Base-by-base conservation (phyloP, 1,139 yeast genomes). In the Magnusiomyces suaveolens region DNA sequence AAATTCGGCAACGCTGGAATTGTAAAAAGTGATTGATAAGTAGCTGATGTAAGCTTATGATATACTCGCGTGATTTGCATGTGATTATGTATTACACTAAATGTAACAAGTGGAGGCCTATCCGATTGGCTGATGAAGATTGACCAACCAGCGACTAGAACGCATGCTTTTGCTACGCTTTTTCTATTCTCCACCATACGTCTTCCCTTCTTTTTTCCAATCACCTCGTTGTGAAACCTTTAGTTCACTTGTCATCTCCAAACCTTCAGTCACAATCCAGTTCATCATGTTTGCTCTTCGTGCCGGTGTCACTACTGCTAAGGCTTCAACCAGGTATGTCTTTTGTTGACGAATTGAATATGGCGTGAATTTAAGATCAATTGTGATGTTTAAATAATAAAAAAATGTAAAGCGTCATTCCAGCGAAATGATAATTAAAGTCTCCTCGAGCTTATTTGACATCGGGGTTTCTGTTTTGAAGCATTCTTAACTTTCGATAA, bases 261-360 rank as follows among this genome's bases (percentile, higher is more conserved):
- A 38, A 10, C 18, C 18, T 12, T 18, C 43, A 38, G 20, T 38
- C 6, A 29, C 36, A 29, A 29, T 29, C 6, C 12, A 29, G 12
- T 8, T 44, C 58, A 55, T 47, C 52, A 64, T 64, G 67, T 62
- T 63, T 56, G 65, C 67, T 53, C 62, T 64, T 60, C 66, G 67
- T 54, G 53, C 66, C 60, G 62, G 63, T 55, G 61, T 62, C 57
- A 59, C 64, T 50, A 60, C 64, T 52, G 52, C 50, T 36, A 52
- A 54, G 56, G 59, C 59, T 53, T 55, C 60, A 49, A 57, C 60
- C 52, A 60, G 64, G 64, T 61, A 58, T 53, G 64, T 56, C 18
- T 46, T 29, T 24, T 46, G 38, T n/a, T 20, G 36, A 21, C 41
- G 46, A 38, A 36, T 21, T 50, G 48, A 33, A 44, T 50, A 18